A percentile compares a stretch with the other conserved stretches of the same genome.
Conservation (phyloP, 2,329 filamentous ascomycete genomes). For the Leptographium radiaticola region DNA sequence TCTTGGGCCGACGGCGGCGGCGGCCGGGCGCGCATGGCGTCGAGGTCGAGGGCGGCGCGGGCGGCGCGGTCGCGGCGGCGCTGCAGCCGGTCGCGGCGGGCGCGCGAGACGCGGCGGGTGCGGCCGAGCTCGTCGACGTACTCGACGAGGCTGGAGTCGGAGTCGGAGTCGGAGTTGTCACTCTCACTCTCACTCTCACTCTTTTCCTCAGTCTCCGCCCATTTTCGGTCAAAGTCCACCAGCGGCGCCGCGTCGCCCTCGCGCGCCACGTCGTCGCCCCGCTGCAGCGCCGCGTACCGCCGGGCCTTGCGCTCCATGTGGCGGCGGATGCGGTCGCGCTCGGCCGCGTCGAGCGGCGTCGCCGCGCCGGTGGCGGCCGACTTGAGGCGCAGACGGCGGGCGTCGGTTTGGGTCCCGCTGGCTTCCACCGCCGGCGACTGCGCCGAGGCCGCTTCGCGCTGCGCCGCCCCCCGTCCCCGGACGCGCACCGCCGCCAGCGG, state of each 20-base stretch:
- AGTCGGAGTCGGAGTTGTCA: slow-evolving; percentile 23
- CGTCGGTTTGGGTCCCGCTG: too few species aligned
- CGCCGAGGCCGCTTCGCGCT: too few species aligned
- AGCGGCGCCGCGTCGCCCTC: slow-evolving; percentile 54
- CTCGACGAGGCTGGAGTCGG: slow-evolving; percentile 50
- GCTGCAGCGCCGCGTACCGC: slow-evolving; percentile 79
- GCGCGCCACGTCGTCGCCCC: slow-evolving; percentile 65
- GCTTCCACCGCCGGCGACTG: too few species aligned
- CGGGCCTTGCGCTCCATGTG: slow-evolving; percentile 86
- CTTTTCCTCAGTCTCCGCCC: slow-evolving; percentile 68
- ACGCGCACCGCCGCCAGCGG: slow-evolving; percentile 1
- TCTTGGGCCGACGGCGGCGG: slow-evolving; percentile 34
- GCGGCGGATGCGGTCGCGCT: slow-evolving; percentile 58
- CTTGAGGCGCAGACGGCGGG: slow-evolving; percentile 27
- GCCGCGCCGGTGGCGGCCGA: slow-evolving; percentile 33
- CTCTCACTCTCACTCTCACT: slow-evolving; percentile 26
- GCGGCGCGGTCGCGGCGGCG: slow-evolving; percentile 37
- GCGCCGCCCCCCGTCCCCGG: neutral
- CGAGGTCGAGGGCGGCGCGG: slow-evolving; percentile 43
- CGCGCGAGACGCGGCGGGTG: slow-evolving; percentile 57
- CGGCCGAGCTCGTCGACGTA: slow-evolving; percentile 89
- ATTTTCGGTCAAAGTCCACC: slow-evolving; percentile 93
- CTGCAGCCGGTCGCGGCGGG: slow-evolving; percentile 52
- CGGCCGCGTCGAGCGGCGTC: slow-evolving; percentile 50
- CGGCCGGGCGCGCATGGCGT: slow-evolving; percentile 56